phyloP scores from a whole-genome alignment of 805 yeast genomes.

The Saccharomycopsis guyanensis region DNA sequence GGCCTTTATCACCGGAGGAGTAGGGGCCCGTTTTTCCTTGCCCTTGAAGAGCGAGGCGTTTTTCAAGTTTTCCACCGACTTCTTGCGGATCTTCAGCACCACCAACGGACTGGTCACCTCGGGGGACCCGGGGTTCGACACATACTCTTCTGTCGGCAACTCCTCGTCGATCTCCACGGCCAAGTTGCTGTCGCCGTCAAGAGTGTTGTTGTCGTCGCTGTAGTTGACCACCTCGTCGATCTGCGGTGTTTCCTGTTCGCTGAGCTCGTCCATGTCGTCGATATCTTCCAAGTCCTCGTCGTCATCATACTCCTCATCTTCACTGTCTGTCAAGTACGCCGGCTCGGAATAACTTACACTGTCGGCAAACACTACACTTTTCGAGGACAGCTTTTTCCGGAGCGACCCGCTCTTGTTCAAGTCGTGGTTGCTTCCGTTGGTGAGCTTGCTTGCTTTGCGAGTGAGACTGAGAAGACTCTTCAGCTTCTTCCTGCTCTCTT shows the following conservation, averaged over 20 bases:
- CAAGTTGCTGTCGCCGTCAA: slow-evolving; percentile 4
- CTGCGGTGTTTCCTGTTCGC: slow-evolving; percentile 6
- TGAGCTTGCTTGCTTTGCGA: slow-evolving; percentile 7
- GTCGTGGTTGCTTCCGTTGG: slow-evolving; percentile 1
- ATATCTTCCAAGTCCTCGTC: slow-evolving; percentile 6
- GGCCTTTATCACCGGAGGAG: slow-evolving; percentile 6
- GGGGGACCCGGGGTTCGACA: neutral
- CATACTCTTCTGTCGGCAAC: neutral
- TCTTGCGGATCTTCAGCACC: slow-evolving; percentile 12
- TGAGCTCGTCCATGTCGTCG: slow-evolving; percentile 2
- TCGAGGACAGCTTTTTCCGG: slow-evolving; percentile 6
- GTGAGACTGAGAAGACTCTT: slow-evolving; percentile 12
- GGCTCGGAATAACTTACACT: slow-evolving; percentile 16
- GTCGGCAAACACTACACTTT: slow-evolving; percentile 17
- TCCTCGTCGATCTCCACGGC: slow-evolving; percentile 5
- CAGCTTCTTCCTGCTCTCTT: slow-evolving; percentile 12
- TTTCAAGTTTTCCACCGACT: slow-evolving; percentile 6
- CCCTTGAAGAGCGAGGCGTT: slow-evolving; percentile 7
- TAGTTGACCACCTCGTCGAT: neutral
- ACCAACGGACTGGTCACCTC: slow-evolving; percentile 6
- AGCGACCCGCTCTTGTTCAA: neutral
- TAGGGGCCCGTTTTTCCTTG: slow-evolving; percentile 6
- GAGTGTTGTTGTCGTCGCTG: slow-evolving; percentile 15
- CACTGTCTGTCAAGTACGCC: slow-evolving; percentile 15
- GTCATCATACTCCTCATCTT: slow-evolving; percentile 13